A percentile compares a stretch with the other conserved stretches of the same genome.
Conservation (phyloP, 2,329 filamentous ascomycete species). For the Cytospora mali region DNA sequence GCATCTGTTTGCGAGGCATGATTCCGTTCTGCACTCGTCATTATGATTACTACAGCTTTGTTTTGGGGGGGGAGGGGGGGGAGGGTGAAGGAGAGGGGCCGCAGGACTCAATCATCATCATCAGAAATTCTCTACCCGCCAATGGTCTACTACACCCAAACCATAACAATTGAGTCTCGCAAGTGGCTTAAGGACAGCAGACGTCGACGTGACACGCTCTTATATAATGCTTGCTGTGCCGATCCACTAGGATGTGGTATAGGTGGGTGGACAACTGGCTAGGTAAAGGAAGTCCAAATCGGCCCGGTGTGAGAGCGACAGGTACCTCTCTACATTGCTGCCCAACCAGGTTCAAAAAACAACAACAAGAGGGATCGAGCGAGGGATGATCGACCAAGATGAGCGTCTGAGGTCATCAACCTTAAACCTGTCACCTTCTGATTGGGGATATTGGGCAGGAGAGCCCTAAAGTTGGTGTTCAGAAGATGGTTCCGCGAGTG, state of each 20-base stretch:
- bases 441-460: slow-evolving; percentile 11
- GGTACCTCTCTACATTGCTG: slow-evolving; percentile 12
- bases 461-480: slow-evolving; percentile 7
- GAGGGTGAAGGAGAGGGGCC: no score
- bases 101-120: neutral
- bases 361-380: neutral
- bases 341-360: slow-evolving; percentile 7
- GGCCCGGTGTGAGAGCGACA: neutral
- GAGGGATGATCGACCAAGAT: slow-evolving; percentile 17
- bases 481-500: slow-evolving; percentile 4
- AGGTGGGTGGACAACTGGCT: slow-evolving; percentile 13
- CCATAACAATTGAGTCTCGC: neutral
- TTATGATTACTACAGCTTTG: no score
- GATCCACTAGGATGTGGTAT: neutral
- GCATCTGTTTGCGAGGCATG: no score
- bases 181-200: slow-evolving; percentile 4
- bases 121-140: neutral
- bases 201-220: slow-evolving; percentile 3
- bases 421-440: slow-evolving; percentile 9
- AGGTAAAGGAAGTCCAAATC: slow-evolving; percentile 5
- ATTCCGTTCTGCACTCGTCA: no score
- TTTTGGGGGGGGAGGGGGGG: no score
- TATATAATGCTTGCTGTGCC: neutral
- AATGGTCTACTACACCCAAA: neutral
- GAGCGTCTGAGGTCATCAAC: slow-evolving; percentile 11